Base-by-base conservation (phyloP, 805 yeast species). In the Saitoella complicata region DNA sequence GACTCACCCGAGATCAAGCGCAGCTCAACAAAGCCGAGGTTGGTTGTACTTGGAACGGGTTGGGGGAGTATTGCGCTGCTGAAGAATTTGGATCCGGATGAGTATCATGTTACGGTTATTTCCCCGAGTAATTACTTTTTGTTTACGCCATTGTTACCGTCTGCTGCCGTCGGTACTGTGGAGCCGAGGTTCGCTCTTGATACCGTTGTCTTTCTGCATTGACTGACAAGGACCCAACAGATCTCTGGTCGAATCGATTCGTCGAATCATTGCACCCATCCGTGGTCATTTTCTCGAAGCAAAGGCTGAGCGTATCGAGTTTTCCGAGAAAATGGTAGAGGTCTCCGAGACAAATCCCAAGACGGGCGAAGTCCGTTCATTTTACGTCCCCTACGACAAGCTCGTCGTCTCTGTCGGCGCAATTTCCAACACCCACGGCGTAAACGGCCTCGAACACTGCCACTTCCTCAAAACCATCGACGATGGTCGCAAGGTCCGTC, bases 91-190 rank as follows among this genome's bases (percentile, higher is more conserved):
- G 95, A 87, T 61, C 80, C 95, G 38, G 69, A 87, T 41, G 69
- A 79, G 61, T 87, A 85, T 67, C 84, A 88, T 59, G 95, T 87
- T 42, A 76, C 85, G 42, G 77, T 87, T 46, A 81, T 87, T 40
- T 84, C 95, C 38, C 96, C 97, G 50, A 76, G 96, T 68, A 88
- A 87, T 70, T 88, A 84, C 70, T 54, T 87, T 67, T 70, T 87
- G 56, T 87, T 88, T 72, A 87, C 97, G 46, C 96, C 97, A n/a
- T 69, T 87, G 60, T 71, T 87, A 55, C 96, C 97, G 40, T 82
- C 94, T 30, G 82, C 88, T 53, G 94, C 96, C 46, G 87, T 94
- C 36, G 96, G 96, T 51, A 82, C 95, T 43, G 76, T 85, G 48
- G 37, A 41, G 12, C 32, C 30, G 11, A 21, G 21, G 21, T 21